These are phyloP conservation scores for Bipolaris sorokiniana DNA, from an alignment of 2,329 filamentous ascomycete species.

Conservation along the genomic window DNA sequence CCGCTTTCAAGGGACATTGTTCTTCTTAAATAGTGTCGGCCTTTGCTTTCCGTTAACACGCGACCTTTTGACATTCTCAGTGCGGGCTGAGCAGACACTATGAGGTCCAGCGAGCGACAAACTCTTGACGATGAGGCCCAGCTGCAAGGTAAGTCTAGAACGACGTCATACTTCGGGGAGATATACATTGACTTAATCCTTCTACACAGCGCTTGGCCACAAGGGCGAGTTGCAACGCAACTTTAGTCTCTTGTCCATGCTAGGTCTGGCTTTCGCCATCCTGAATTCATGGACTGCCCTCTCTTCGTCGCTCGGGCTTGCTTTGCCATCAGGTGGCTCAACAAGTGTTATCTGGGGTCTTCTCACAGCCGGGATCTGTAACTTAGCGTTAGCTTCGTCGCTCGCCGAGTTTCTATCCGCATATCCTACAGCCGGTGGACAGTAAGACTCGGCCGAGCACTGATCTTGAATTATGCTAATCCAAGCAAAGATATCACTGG, in stretches of 20 bases:
- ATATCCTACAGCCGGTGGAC: conserved; percentile 58
- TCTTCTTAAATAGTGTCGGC: neutral
- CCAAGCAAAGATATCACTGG: conserved; percentile 66
- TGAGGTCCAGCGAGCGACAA: conserved; percentile 27
- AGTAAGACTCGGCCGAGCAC: conserved; percentile 23
- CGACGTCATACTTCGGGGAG: no score
- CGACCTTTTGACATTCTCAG: neutral
- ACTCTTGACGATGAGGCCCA: conserved; percentile 44
- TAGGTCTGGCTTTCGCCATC: conserved; percentile 67
- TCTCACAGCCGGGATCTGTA: conserved; percentile 64
- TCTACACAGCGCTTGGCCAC: conserved; percentile 55
- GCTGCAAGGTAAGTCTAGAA: conserved; percentile 23
- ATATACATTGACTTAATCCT: neutral
- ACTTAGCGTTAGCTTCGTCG: conserved; percentile 70
- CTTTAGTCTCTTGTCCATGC: conserved; percentile 65
- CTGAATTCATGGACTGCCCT: conserved; percentile 69
- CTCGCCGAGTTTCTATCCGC: conserved; percentile 74
- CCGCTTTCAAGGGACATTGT: neutral
- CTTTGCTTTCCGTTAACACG: neutral
- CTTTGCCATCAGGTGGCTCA: conserved; percentile 73
- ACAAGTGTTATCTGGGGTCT: conserved; percentile 75
- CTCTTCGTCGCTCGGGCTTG: conserved; percentile 63
- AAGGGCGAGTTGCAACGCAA: conserved; percentile 64
- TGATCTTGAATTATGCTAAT: conserved; percentile 45
- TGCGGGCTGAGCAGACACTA: conserved; percentile 15